Conservation (phyloP, 257 asterid genomes). For the Petunia axillaris region DNA sequence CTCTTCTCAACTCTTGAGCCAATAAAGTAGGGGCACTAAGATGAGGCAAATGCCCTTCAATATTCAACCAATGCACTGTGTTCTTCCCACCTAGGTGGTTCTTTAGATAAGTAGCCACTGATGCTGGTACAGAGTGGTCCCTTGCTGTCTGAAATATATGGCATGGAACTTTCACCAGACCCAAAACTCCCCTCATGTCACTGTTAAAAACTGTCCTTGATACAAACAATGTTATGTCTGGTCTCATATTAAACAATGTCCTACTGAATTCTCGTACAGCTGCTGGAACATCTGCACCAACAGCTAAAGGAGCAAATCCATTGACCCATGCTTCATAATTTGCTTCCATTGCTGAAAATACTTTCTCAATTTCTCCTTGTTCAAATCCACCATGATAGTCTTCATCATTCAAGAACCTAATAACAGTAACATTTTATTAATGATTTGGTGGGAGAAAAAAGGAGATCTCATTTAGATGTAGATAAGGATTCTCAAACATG, state of each 20-base stretch:
- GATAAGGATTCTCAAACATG: constrained; percentile 11
- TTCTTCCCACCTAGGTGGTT: constrained; percentile 79
- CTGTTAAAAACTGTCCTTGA: constrained; percentile 70
- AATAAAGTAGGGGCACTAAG: constrained; percentile 83
- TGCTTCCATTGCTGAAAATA: constrained; percentile 84
- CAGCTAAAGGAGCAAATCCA: constrained; percentile 92
- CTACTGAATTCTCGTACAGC: constrained; percentile 86
- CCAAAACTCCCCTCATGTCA: constrained; percentile 74
- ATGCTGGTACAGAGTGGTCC: constrained; percentile 82
- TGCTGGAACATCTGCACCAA: constrained; percentile 95
- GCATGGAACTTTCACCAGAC: constrained; percentile 81
- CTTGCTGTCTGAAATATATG: constrained; percentile 78
- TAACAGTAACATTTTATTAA: neutral
- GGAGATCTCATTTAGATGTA: neutral
- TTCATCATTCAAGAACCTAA: constrained; percentile 71
- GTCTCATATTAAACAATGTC: constrained; percentile 89
- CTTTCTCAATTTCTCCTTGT: constrained; percentile 62
- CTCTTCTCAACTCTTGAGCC: constrained; percentile 76
- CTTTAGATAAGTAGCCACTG: constrained; percentile 75
- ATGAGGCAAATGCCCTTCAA: constrained; percentile 90
- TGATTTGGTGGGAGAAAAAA: neutral
- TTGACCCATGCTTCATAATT: constrained; percentile 93
- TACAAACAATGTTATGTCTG: constrained; percentile 84
- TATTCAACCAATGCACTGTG: constrained; percentile 65
- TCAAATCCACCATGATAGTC: constrained; percentile 93